phyloP scores from a whole-genome alignment of 768 basidiomycete genomes.

The Crassisporium funariophilum region DNA sequence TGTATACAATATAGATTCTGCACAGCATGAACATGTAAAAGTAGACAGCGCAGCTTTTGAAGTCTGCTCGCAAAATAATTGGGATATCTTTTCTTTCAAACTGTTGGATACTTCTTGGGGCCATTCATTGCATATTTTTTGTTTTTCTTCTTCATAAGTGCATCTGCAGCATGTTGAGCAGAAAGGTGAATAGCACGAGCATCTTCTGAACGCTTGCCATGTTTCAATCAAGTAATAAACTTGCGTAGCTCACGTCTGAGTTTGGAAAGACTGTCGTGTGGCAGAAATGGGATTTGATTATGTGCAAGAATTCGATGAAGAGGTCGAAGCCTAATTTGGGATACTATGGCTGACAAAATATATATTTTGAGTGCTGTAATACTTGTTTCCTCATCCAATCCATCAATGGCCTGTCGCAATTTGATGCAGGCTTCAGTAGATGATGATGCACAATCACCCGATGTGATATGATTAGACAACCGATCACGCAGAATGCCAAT shows the following conservation, averaged over 20 bases:
- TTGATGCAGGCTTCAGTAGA: too few relatives aligned
- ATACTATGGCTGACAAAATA: not conserved
- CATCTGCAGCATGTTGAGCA: not conserved
- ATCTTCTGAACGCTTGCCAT: not conserved
- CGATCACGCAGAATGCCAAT: too few relatives aligned
- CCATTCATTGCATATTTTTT: not conserved
- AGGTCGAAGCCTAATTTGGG: not conserved
- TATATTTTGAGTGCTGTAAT: not conserved
- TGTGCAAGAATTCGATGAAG: not conserved
- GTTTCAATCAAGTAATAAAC: not conserved
- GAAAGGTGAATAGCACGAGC: not conserved
- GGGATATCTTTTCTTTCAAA: not conserved
- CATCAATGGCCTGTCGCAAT: too few relatives aligned
- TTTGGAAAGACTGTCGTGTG: not conserved
- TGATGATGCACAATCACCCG: too few relatives aligned
- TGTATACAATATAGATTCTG: not conserved
- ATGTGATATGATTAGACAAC: too few relatives aligned
- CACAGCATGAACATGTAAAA: slow-evolving; percentile 2
- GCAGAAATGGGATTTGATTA: not conserved
- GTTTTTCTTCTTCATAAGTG: not conserved
- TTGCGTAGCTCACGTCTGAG: not conserved
- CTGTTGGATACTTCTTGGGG: not conserved
- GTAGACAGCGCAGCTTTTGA: not conserved
- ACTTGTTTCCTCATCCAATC: not conserved
- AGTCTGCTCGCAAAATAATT: not conserved